Base-by-base conservation (phyloP, 768 basidiomycete species). In the Myochromella boudieri region DNA sequence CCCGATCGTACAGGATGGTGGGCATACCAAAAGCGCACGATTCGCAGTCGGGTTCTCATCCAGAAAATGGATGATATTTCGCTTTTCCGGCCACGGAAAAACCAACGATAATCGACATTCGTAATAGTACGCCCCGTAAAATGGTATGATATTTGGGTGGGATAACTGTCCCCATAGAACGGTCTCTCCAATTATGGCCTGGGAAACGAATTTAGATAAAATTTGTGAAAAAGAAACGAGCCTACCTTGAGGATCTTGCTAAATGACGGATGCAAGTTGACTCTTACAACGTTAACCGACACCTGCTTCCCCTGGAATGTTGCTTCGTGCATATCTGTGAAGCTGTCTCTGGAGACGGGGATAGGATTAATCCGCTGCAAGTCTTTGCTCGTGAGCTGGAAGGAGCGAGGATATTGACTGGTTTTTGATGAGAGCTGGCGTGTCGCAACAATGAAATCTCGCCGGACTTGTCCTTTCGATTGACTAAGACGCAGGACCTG, bases 121-220 rank as follows among this genome's bases (percentile, higher is more conserved):
- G 10, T 54, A 48, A n/a, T 5, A 18, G 29, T 57, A 71, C 12
- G 65, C 39, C 1, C 70, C 68, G 51, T 65, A 62, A 21, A 71
- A 48, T 3, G 68, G 68, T 17, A 72, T 51, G 22, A 71, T 61
- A 29, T 70, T 69, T 0, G 58, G 54, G 42, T 72, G 71, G 0
- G 44, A 54, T 6, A 71, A 38, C 44, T 67, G 59, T 3, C 55
- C 55, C 68, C 70, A 72, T 37, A 64, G 34, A 14, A 65, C 49
- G 11, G 64, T 63, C 33, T 72, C 70, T 10, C n/a, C n/a, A n/a
- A n/a, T n/a, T n/a, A n/a, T n/a, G n/a, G n/a, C n/a, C n/a, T n/a
- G n/a, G n/a, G n/a, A n/a, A n/a, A n/a, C n/a, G n/a, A n/a, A n/a
- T n/a, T n/a, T n/a, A n/a, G n/a, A n/a, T n/a, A n/a, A n/a, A n/a